Conservation (phyloP, 1,284 basidiomycete species). For the Coniferiporia weirii region DNA sequence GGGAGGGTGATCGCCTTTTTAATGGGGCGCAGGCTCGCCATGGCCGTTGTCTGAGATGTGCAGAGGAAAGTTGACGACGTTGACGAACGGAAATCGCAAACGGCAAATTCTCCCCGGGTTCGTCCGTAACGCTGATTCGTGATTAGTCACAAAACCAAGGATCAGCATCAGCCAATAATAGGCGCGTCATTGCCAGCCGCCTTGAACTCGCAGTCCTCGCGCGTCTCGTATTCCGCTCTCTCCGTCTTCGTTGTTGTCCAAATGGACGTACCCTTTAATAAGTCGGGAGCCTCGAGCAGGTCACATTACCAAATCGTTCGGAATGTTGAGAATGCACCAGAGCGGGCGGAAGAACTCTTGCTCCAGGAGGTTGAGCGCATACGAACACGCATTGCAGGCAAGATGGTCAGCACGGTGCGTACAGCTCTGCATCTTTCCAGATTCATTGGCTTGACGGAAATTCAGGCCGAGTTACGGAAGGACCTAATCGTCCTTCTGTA, state of each 20-base stretch:
- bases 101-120: slow-evolving; percentile 5
- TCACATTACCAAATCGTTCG: slow-evolving; percentile 68
- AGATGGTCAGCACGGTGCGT: slow-evolving; percentile 48
- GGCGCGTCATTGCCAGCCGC: slow-evolving; percentile 12
- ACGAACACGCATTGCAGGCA: slow-evolving; percentile 42
- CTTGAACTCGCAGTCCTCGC: neutral
- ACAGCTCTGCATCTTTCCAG: slow-evolving; percentile 2
- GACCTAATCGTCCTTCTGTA: slow-evolving; percentile 60
- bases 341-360: slow-evolving; percentile 54
- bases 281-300: slow-evolving; percentile 69
- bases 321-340: slow-evolving; percentile 55
- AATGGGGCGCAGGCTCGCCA: slow-evolving; percentile 64
- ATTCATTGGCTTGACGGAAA: slow-evolving; percentile 48
- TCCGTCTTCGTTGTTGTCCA: neutral
- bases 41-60: slow-evolving; percentile 27
- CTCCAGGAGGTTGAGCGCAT: slow-evolving; percentile 53
- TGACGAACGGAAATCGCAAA: slow-evolving; percentile 10
- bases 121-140: neutral
- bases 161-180: slow-evolving; percentile 7
- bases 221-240: neutral
- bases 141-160: neutral
- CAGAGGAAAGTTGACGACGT: neutral
- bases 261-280: slow-evolving; percentile 70
- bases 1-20: slow-evolving; percentile 81
- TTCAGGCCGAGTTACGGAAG: slow-evolving; percentile 22